Evolutionary conservation across 1,139 yeast genomes (phyloP).

Genomic region (Lodderomyces jiufengensis): DNA sequence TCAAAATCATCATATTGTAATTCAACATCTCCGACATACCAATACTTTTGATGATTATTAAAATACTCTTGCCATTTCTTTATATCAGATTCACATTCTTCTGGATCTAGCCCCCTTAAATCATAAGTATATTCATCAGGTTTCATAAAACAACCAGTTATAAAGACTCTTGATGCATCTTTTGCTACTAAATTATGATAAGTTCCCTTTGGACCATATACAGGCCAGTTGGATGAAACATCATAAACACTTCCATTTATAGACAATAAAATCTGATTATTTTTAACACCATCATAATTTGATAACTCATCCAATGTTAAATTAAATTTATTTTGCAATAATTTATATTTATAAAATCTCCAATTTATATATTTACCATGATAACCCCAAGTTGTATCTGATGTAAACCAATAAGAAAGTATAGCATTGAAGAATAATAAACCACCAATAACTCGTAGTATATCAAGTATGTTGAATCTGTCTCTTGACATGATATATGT

Average conservation of each 20-base stretch:
- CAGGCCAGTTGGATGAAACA: constrained; percentile 49
- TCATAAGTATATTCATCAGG: constrained; percentile 64
- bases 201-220: constrained; percentile 67
- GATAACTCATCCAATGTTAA: constrained; percentile 50
- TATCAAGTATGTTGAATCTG: constrained; percentile 27
- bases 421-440: constrained; percentile 44
- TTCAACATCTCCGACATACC: constrained; percentile 60
- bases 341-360: constrained; percentile 32
- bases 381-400: constrained; percentile 51
- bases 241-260: constrained; percentile 69
- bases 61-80: constrained; percentile 54
- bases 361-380: constrained; percentile 50
- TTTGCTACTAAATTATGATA: constrained; percentile 62
- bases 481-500: constrained; percentile 4
- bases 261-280: constrained; percentile 60
- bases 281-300: constrained; percentile 50
- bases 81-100: constrained; percentile 30
- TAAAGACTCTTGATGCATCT: constrained; percentile 72
- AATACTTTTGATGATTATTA: constrained; percentile 45
- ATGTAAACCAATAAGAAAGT: constrained; percentile 50
- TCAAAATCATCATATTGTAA: constrained; percentile 1
- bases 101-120: constrained; percentile 53
- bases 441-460: constrained; percentile 46
- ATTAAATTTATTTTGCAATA: constrained; percentile 19
- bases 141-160: constrained; percentile 68